phyloP scores from a whole-genome alignment of 768 basidiomycete species.

The Thelephora ganbajun region DNA sequence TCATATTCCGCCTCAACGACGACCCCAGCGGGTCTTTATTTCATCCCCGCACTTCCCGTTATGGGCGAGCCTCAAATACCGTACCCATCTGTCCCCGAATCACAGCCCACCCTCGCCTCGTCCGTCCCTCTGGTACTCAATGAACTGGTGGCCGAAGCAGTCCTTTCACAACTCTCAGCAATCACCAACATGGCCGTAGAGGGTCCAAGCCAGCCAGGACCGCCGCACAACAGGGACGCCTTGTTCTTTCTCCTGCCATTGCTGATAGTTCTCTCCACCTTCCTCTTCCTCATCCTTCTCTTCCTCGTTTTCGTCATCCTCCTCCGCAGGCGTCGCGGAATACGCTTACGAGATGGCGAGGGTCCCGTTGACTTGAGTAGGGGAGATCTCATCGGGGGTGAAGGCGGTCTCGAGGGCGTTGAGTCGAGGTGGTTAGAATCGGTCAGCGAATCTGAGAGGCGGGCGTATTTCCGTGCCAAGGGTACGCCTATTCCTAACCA shows the following conservation, averaged over 20 bases:
- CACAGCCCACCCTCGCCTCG: too few relatives aligned
- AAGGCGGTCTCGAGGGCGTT: conserved; percentile 86
- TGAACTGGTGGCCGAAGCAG: too few relatives aligned
- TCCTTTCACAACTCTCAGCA: too few relatives aligned
- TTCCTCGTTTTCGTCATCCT: conserved; percentile 86
- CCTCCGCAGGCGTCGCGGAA: conserved; percentile 63
- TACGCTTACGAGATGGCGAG: conserved; percentile 71
- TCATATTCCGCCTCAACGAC: too few relatives aligned
- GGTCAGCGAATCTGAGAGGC: conserved; percentile 47
- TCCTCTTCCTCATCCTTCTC: conserved; percentile 83
- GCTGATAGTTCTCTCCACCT: conserved; percentile 84
- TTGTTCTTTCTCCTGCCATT: conserved; percentile 85
- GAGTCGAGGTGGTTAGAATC: conserved; percentile 91
- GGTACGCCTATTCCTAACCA: conserved; percentile 39
- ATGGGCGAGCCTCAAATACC: too few relatives aligned
- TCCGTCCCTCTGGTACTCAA: too few relatives aligned
- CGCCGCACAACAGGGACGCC: conserved; percentile 27
- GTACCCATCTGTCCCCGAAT: too few relatives aligned
- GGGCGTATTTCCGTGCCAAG: conserved; percentile 76
- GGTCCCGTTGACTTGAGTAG: conserved; percentile 90
- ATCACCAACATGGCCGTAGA: too few relatives aligned
- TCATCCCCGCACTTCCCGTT: too few relatives aligned
- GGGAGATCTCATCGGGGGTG: conserved; percentile 80
- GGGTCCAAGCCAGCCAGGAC: too few relatives aligned
- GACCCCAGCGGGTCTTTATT: too few relatives aligned